Base-by-base conservation (phyloP, 208 protist genomes). In the Trypanosoma grayi region DNA sequence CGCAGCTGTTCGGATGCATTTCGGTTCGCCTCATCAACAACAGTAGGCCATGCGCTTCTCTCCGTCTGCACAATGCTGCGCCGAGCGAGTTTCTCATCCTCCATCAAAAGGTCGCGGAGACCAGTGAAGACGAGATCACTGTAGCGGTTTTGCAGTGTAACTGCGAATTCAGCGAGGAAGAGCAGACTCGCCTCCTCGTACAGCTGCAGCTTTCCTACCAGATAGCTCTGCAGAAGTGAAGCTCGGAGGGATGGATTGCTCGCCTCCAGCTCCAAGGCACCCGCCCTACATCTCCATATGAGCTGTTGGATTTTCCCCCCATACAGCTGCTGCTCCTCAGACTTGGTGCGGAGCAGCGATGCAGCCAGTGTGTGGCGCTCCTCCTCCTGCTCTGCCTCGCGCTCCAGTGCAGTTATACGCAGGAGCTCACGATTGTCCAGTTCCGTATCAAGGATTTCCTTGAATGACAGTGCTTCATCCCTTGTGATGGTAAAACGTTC, bases 381-480 rank as follows among this genome's bases (percentile, higher is more conserved):
- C 48, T 62, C 48, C 39, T 46, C 40, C 10, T 44, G 24, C 8
- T 43, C 6, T 39, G 14, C 8, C n/a, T 50, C 39, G 13, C 27
- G 18, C 31, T 70, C 46, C 40, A 41, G 22, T 8, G 55, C 46
- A 14, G 28, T 30, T 20, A 72, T 64, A 20, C 58, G 66, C 36
- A 72, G 18, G 18, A 60, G 10, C 14, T 72, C 66, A 2, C 66
- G 66, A 11, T 60, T 51, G 28, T 72, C 66, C 27, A 72, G 46
- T 45, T 72, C 66, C 16, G 16, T 4, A 36, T 44, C 40, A 34
- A 33, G 25, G 31, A 72, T 59, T 4, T 30, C 4, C n/a, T 8
- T n/a, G 47, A 64, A 60, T 10, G 22, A 46, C 1, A 33, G 14
- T 20, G 18, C 11, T 44, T 77, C 64, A 11, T 60, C 43, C 13